A percentile compares a stretch with the other conserved stretches of the same genome.
Conservation (phyloP, 2,329 filamentous ascomycete genomes). For the Xylaria sp. region DNA sequence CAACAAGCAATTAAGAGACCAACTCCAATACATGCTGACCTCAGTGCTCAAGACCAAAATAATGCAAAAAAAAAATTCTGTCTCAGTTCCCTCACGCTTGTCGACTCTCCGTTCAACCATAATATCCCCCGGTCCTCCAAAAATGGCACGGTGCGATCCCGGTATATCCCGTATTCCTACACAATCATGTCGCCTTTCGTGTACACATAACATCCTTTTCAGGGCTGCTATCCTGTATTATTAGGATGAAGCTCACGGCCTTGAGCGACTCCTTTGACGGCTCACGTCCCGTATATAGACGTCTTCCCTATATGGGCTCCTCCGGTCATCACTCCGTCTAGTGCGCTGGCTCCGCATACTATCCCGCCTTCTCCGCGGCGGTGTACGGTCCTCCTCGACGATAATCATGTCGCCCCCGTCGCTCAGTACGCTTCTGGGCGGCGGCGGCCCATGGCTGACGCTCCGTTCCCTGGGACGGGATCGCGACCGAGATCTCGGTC, state of each 20-base stretch:
- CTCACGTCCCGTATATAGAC: conserved; percentile 50
- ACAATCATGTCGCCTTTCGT: conserved; percentile 9
- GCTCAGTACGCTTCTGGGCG: conserved; percentile 40
- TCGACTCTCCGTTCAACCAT: neutral
- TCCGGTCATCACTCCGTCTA: conserved; percentile 44
- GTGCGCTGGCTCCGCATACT: conserved; percentile 44
- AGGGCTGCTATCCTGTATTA: neutral
- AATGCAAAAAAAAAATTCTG: conserved; percentile 4
- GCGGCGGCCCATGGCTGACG: conserved; percentile 36
- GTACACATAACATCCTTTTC: neutral
- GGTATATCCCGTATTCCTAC: conserved; percentile 14
- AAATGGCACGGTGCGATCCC: neutral
- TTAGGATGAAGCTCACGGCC: conserved; percentile 41
- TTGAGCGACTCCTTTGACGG: conserved; percentile 49
- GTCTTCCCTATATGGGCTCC: conserved; percentile 48
- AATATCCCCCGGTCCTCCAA: neutral
- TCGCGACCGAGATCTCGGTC: conserved; percentile 27
- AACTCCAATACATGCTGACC: conserved; percentile 18
- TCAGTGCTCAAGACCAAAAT: conserved; percentile 11
- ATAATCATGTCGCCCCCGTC: conserved; percentile 55
- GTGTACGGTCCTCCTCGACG: conserved; percentile 52
- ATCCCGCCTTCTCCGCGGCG: conserved; percentile 45
- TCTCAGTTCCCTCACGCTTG: neutral
- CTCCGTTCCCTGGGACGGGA: conserved; percentile 26
- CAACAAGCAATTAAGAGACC: neutral